A percentile compares a stretch with the other conserved stretches of the same genome.
phyloP scores from a whole-genome alignment of 176 grass and related monocot genomes.

The Bonia amplexicaulis region DNA sequence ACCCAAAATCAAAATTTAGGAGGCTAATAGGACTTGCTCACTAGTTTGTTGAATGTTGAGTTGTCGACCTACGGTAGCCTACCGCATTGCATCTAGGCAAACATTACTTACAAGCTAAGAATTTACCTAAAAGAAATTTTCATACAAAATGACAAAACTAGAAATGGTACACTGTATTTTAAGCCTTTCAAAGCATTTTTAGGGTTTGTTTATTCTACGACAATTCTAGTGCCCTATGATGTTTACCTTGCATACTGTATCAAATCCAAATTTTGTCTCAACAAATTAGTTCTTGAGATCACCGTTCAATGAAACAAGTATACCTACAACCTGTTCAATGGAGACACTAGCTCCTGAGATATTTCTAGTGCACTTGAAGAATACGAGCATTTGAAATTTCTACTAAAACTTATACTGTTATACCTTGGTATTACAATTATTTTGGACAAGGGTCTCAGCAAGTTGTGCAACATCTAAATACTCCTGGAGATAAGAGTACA shows the following conservation, averaged over 20 bases:
- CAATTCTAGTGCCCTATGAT: neutral
- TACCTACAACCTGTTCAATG: slow-evolving; percentile 48
- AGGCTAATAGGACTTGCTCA: no score
- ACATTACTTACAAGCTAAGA: slow-evolving; percentile 76
- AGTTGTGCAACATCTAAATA: slow-evolving; percentile 87
- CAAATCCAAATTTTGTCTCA: slow-evolving; percentile 67
- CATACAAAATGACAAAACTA: neutral
- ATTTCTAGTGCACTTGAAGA: neutral
- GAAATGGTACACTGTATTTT: neutral
- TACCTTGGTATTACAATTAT: slow-evolving; percentile 83
- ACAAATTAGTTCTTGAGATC: slow-evolving; percentile 80
- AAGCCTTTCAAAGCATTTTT: neutral
- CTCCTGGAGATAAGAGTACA: slow-evolving; percentile 31
- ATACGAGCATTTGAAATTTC: neutral
- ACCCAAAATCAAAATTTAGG: no score
- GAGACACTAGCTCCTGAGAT: neutral
- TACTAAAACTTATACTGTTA: neutral
- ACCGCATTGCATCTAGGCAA: slow-evolving; percentile 50
- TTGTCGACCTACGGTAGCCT: no score
- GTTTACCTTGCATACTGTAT: slow-evolving; percentile 65
- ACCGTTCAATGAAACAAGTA: slow-evolving; percentile 61
- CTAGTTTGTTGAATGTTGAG: no score
- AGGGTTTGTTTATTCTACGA: neutral
- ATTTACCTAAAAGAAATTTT: slow-evolving; percentile 54
- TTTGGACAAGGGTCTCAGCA: slow-evolving; percentile 83